These are phyloP conservation scores for Acanthamoeba comandoni DNA, from an alignment of 208 protist species.

Conservation along the genomic window DNA sequence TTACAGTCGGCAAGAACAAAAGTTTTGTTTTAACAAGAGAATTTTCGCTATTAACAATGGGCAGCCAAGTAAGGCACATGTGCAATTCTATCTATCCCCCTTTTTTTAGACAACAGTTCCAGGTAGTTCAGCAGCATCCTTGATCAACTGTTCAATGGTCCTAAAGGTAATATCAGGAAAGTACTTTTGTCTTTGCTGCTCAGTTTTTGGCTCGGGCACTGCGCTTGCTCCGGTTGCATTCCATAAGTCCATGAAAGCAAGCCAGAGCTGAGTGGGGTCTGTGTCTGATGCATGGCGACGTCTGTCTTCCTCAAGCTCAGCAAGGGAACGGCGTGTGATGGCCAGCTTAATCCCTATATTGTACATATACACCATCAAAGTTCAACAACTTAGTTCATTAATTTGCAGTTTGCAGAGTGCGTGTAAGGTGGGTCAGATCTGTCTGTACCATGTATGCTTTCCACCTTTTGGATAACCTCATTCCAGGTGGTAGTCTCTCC, in stretches of 20 bases:
- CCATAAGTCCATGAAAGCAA: slow-evolving; percentile 8
- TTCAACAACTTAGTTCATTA: no score
- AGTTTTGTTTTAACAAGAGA: no score
- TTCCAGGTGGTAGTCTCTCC: slow-evolving; percentile 10
- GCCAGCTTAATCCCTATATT: background rate
- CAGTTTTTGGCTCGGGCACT: background rate
- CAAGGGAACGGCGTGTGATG: background rate
- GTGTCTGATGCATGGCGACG: background rate
- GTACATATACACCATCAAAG: no score
- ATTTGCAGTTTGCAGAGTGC: no score
- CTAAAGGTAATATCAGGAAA: background rate
- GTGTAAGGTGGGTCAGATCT: no score
- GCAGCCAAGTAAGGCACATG: no score
- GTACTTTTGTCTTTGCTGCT: background rate
- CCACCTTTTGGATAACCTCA: background rate
- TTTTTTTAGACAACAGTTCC: no score
- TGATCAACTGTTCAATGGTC: background rate
- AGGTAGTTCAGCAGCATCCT: background rate
- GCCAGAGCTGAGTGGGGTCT: background rate
- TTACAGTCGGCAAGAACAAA: no score
- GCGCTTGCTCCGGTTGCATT: background rate
- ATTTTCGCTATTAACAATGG: no score
- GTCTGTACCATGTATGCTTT: background rate
- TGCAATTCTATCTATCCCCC: no score
- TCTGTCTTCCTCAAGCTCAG: background rate